A percentile compares a stretch with the other conserved stretches of the same genome.
These are phyloP conservation scores for Microsporum audouinii DNA, from an alignment of 2,329 filamentous ascomycete genomes.

Conservation along the genomic window DNA sequence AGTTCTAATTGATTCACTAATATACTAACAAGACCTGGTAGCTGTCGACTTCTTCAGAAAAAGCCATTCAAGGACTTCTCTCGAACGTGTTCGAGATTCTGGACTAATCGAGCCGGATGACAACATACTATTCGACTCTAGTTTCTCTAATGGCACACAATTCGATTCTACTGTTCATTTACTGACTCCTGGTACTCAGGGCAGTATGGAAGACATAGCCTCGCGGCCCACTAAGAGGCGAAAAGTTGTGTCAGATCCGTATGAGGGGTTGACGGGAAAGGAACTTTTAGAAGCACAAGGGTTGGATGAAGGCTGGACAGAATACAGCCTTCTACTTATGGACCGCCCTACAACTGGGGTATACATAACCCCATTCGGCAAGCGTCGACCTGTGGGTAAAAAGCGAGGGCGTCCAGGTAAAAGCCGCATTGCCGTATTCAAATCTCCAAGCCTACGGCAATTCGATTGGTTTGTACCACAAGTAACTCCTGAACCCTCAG, in stretches of 20 bases:
- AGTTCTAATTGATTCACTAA: too few species aligned
- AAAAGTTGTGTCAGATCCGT: neutral
- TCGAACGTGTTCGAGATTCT: neutral
- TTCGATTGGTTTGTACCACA: conserved; percentile 28
- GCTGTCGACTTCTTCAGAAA: conserved; percentile 3
- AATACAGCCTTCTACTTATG: conserved; percentile 29
- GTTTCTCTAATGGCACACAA: neutral
- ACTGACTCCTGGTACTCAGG: neutral
- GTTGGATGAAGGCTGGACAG: conserved; percentile 32
- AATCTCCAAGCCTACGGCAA: conserved; percentile 22
- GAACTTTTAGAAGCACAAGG: conserved; percentile 31
- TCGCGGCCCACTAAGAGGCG: neutral
- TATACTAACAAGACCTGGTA: neutral
- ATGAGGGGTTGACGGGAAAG: conserved; percentile 20
- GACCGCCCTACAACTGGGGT: conserved; percentile 30
- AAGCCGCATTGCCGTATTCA: conserved; percentile 33
- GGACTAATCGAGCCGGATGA: neutral
- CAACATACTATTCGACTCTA: neutral
- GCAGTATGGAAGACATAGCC: neutral
- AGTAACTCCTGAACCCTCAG: conserved; percentile 1
- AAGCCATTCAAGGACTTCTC: neutral
- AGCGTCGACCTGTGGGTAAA: conserved; percentile 28
- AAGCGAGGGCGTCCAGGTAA: conserved; percentile 28
- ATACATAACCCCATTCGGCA: conserved; percentile 31
- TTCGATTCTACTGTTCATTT: too few species aligned